These are phyloP conservation scores for Apodospora peruviana DNA, from an alignment of 495 filamentous ascomycete genomes.

Conservation along the genomic window DNA sequence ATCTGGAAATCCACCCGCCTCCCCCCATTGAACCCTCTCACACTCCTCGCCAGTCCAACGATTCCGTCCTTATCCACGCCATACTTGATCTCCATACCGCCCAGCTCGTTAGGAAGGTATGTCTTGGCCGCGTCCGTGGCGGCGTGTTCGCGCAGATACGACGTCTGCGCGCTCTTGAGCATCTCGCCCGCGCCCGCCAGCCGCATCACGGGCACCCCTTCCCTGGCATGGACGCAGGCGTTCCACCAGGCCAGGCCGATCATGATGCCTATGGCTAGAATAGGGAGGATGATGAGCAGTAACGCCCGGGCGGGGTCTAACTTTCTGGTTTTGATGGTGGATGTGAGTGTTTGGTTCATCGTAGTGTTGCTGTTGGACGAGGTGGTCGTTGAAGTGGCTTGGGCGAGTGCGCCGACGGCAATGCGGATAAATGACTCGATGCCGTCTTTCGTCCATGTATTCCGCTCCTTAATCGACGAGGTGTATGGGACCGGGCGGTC, in stretches of 20 bases:
- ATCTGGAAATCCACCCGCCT: conserved; percentile 2
- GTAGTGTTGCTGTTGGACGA: neutral
- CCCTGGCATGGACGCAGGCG: conserved; percentile 1
- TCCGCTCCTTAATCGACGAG: conserved; percentile 3
- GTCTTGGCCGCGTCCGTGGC: conserved; percentile 20
- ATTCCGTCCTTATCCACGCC: conserved; percentile 17
- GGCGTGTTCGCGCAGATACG: conserved; percentile 12
- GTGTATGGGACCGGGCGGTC: conserved; percentile 14
- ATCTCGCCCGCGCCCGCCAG: conserved; percentile 11
- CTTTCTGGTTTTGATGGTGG: neutral
- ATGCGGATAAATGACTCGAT: conserved; percentile 19
- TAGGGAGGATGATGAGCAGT: conserved; percentile 16
- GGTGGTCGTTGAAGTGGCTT: conserved; percentile 10
- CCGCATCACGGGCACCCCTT: conserved; percentile 23
- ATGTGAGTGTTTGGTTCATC: conserved; percentile 3
- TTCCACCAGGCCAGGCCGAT: conserved; percentile 6
- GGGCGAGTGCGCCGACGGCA: conserved; percentile 22
- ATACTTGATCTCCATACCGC: conserved; percentile 10
- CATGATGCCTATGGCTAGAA: conserved; percentile 7
- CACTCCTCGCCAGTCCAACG: conserved; percentile 14
- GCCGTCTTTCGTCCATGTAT: conserved; percentile 21
- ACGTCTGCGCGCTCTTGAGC: conserved; percentile 25
- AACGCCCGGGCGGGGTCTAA: conserved; percentile 7
- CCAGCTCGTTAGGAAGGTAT: conserved; percentile 20
- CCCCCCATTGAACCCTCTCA: neutral